Conservation (phyloP, 768 basidiomycete genomes). For the Gelatoporia subvermispora region DNA sequence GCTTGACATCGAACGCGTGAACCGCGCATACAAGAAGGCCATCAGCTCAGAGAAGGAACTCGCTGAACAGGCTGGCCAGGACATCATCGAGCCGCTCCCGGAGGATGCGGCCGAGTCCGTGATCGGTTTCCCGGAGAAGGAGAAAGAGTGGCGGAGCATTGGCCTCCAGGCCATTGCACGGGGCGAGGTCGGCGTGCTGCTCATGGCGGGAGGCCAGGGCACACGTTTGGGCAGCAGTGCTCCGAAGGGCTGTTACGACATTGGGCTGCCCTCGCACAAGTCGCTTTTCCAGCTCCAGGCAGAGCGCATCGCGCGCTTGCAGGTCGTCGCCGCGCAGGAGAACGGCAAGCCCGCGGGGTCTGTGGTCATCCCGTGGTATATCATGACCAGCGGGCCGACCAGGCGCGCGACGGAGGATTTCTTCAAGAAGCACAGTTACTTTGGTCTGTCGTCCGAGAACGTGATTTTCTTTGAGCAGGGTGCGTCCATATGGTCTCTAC, state of each 20-base stretch:
- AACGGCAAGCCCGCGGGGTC: conserved; percentile 47
- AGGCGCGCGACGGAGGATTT: conserved; percentile 80
- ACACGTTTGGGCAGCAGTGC: conserved; percentile 87
- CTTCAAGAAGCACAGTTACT: conserved; percentile 73
- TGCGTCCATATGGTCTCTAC: conserved; percentile 29
- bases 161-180: conserved; percentile 79
- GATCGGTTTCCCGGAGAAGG: conserved; percentile 47
- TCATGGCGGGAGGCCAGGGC: conserved; percentile 98
- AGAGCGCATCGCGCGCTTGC: conserved; percentile 86
- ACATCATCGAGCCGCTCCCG: conserved; percentile 78
- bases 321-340: conserved; percentile 64
- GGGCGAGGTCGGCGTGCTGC: conserved; percentile 87
- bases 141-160: conserved; percentile 65
- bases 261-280: conserved; percentile 89
- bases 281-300: conserved; percentile 96
- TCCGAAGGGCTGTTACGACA: conserved; percentile 98
- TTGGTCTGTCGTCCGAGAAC: conserved; percentile 75
- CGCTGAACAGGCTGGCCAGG: conserved; percentile 34
- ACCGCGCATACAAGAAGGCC: conserved; percentile 79
- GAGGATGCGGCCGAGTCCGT: conserved; percentile 66
- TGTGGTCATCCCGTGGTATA: conserved; percentile 90
- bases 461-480: conserved; percentile 97
- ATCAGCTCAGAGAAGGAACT: conserved; percentile 57
- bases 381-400: conserved; percentile 99
- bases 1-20: conserved; percentile 88